These are phyloP conservation scores for Sphagnum fallax DNA, from an alignment of 228 moss, liverwort and hornwort species.

Conservation along the genomic window DNA sequence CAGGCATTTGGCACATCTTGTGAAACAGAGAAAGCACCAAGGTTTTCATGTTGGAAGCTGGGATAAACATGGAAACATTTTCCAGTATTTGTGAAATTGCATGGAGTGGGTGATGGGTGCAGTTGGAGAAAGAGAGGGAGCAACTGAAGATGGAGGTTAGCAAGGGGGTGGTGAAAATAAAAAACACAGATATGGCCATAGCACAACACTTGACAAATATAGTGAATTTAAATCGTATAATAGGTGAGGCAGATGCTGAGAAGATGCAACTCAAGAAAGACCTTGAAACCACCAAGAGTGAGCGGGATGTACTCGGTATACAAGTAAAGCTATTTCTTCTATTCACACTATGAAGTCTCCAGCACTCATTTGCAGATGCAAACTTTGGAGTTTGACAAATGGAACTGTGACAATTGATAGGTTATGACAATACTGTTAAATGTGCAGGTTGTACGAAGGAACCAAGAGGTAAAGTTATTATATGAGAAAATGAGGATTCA, in stretches of 20 bases:
- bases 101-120: background rate
- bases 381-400: no score
- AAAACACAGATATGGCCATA: conserved; percentile 21
- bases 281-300: conserved; percentile 44
- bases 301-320: conserved; percentile 45
- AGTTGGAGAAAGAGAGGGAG: conserved; percentile 80
- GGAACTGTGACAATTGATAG: no score
- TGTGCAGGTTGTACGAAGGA: conserved; percentile 43
- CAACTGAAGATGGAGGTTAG: conserved; percentile 46
- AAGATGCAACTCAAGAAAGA: conserved; percentile 47
- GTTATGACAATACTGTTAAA: no score
- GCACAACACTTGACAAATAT: conserved; percentile 40
- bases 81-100: background rate
- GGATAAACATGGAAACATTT: no score
- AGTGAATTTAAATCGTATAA: conserved; percentile 45
- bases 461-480: conserved; percentile 41
- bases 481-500: conserved; percentile 78
- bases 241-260: conserved; percentile 47
- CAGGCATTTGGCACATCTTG: no score
- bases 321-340: conserved; percentile 23
- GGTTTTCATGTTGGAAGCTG: no score
- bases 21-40: no score
- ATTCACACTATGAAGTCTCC: background rate
- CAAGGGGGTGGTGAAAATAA: conserved; percentile 23
- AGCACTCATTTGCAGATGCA: no score